Conservation (phyloP, 176 grass and related monocot species). For the Leersia perrieri region DNA sequence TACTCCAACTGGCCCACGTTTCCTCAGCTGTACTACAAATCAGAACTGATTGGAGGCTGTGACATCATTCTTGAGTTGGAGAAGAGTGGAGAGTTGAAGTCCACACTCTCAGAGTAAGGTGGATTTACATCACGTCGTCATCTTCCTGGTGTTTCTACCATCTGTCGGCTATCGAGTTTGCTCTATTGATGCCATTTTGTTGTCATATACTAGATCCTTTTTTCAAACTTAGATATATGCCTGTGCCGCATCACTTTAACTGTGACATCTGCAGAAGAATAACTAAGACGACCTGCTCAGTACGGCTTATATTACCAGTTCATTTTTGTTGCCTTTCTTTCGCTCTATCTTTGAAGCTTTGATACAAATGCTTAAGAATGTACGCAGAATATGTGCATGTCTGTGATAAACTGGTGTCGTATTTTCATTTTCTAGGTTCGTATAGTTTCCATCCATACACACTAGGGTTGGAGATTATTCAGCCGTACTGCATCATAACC, state of each 20-base stretch:
- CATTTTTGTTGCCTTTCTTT: background rate
- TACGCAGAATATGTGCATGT: background rate
- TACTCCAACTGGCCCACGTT: slow-evolving; percentile 96
- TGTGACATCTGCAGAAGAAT: slow-evolving; percentile 37
- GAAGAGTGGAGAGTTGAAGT: slow-evolving; percentile 66
- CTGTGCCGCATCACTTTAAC: slow-evolving; percentile 22
- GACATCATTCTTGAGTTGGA: slow-evolving; percentile 91
- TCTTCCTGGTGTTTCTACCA: slow-evolving; percentile 5
- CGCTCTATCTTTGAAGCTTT: background rate
- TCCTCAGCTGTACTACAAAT: slow-evolving; percentile 95
- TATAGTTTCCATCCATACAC: background rate
- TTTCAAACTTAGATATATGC: slow-evolving; percentile 30
- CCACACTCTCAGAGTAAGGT: slow-evolving; percentile 54
- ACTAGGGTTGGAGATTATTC: too few relatives aligned
- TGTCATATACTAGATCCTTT: slow-evolving; percentile 37
- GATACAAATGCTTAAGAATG: background rate
- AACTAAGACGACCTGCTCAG: slow-evolving; percentile 16
- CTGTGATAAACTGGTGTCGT: background rate
- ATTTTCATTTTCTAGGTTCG: background rate
- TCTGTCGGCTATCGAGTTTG: slow-evolving; percentile 1
- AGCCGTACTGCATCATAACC: too few relatives aligned
- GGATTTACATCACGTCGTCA: background rate
- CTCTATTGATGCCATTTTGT: slow-evolving; percentile 7
- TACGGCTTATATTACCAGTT: slow-evolving; percentile 12
- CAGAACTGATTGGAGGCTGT: slow-evolving; percentile 85